Evolutionary conservation across 2,329 filamentous ascomycete genomes (phyloP).

Genomic region (Aspergillus hortae): DNA sequence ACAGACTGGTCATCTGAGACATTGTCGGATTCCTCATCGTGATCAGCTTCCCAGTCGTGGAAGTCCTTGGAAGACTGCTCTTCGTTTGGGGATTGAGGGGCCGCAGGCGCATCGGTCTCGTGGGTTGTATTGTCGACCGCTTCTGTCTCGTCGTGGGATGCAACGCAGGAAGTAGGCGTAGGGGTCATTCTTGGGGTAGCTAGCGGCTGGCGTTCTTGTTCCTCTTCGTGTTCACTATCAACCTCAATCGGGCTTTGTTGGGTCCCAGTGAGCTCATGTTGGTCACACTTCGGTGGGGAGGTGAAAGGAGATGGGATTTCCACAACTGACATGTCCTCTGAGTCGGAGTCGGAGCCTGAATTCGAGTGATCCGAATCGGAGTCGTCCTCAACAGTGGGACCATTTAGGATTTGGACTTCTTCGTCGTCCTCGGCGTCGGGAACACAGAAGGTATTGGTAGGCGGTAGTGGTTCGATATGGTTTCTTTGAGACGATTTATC

Average conservation of each 20-base stretch:
- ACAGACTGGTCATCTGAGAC: too few relatives aligned
- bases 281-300: slow-evolving; percentile 17
- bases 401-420: slow-evolving; percentile 9
- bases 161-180: slow-evolving; percentile 4
- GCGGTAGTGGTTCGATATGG: slow-evolving; percentile 4
- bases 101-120: slow-evolving; percentile 3
- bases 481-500: slow-evolving; percentile 1
- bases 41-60: too few relatives aligned
- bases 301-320: slow-evolving; percentile 22
- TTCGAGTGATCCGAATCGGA: slow-evolving; percentile 12
- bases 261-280: slow-evolving; percentile 3
- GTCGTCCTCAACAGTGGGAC: slow-evolving; percentile 4
- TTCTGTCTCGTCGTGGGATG: background rate
- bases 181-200: slow-evolving; percentile 23
- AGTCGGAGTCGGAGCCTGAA: slow-evolving; percentile 14
- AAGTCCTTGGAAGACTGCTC: too few relatives aligned
- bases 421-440: slow-evolving; percentile 38
- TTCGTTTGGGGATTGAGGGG: too few relatives aligned
- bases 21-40: too few relatives aligned
- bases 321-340: slow-evolving; percentile 16
- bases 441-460: slow-evolving; percentile 39
- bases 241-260: slow-evolving; percentile 14
- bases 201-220: slow-evolving; percentile 14
- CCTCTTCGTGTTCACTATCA: slow-evolving; percentile 7
- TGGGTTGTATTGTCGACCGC: slow-evolving; percentile 4